Conservation (phyloP, 2,329 filamentous ascomycete species). For the Exophiala dermatitidis region DNA sequence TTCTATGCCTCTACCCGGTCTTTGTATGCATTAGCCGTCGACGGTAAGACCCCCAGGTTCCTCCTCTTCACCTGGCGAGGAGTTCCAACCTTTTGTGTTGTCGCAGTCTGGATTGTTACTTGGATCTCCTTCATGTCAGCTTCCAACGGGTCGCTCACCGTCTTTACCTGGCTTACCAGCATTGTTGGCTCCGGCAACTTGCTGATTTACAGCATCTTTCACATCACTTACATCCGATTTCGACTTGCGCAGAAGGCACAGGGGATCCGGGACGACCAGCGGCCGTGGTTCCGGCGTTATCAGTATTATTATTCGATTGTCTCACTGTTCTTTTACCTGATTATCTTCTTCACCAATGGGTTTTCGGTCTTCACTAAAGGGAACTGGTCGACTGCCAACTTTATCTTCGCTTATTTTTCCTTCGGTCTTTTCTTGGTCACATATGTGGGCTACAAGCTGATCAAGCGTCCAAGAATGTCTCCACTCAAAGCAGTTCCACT, state of each 20-base stretch:
- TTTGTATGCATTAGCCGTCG: constrained; percentile 47
- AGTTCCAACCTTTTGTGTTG: neutral
- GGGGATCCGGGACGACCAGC: constrained; percentile 1
- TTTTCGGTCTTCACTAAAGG: constrained; percentile 4
- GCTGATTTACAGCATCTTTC: constrained; percentile 2
- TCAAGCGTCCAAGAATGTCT: neutral
- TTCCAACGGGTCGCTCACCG: constrained; percentile 29
- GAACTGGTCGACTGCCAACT: constrained; percentile 4
- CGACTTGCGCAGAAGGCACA: constrained; percentile 3
- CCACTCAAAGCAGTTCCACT: neutral
- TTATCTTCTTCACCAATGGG: constrained; percentile 3
- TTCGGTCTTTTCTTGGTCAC: neutral
- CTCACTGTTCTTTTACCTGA: constrained; percentile 2
- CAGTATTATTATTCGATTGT: constrained; percentile 2
- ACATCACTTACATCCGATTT: constrained; percentile 5
- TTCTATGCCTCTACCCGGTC: constrained; percentile 49
- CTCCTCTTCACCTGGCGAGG: constrained; percentile 1
- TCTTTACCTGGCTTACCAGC: constrained; percentile 20
- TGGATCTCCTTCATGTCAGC: constrained; percentile 25
- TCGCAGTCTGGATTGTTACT: constrained; percentile 5
- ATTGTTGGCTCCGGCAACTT: constrained; percentile 4
- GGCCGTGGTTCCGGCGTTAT: constrained; percentile 4
- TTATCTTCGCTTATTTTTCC: constrained; percentile 6
- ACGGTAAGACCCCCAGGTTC: constrained; percentile 46
- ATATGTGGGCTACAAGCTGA: constrained; percentile 1